A percentile compares a stretch with the other conserved stretches of the same genome.
phyloP scores from a whole-genome alignment of 495 filamentous ascomycete genomes.

The Astrothelium subdiscretum region DNA sequence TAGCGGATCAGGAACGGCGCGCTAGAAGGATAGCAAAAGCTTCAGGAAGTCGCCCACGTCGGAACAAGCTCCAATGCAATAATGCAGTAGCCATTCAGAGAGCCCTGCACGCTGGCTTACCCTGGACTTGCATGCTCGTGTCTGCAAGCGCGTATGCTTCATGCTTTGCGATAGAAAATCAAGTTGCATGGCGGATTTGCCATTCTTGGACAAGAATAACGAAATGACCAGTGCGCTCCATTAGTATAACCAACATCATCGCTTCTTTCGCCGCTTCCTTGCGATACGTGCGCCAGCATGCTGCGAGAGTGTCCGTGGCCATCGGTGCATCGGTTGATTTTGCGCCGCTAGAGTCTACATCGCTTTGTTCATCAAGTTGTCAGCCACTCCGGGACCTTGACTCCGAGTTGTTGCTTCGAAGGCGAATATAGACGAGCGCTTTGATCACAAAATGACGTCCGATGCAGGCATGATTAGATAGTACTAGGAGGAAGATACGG shows the following conservation, averaged over 20 bases:
- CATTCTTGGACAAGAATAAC: neutral
- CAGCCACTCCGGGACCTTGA: too few relatives aligned
- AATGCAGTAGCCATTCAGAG: neutral
- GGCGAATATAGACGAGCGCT: slow-evolving; percentile 1
- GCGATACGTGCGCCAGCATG: neutral
- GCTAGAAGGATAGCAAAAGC: neutral
- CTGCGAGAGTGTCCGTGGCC: neutral
- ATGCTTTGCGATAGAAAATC: neutral
- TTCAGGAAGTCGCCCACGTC: neutral
- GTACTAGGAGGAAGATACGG: neutral
- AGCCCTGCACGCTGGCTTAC: neutral
- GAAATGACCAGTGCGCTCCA: neutral
- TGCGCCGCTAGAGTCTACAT: neutral
- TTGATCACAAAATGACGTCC: neutral
- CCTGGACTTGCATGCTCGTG: neutral
- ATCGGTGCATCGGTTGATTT: neutral
- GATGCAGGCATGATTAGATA: neutral
- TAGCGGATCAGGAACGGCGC: neutral
- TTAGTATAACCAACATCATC: neutral
- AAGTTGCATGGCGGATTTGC: neutral
- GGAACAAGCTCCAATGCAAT: neutral
- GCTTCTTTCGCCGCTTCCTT: neutral
- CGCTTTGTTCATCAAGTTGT: too few relatives aligned
- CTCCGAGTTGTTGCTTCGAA: too few relatives aligned
- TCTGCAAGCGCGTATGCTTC: neutral